phyloP scores from a whole-genome alignment of 2,329 filamentous ascomycete genomes.

The Hypoxylon sp. region DNA sequence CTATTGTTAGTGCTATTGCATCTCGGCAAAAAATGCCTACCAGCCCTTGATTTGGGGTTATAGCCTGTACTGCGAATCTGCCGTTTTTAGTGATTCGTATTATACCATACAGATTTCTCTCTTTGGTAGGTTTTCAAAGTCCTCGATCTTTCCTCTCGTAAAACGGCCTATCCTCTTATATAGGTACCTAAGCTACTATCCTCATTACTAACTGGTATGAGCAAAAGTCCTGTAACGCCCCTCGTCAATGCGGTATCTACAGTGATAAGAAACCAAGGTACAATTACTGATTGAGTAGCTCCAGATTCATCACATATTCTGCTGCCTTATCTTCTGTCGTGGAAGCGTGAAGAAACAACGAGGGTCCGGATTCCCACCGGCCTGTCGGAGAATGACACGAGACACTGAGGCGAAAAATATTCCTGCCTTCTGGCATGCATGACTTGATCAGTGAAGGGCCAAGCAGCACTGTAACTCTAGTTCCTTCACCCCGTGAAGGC shows the following conservation, averaged over 20 bases:
- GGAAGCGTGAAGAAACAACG: conserved; percentile 1
- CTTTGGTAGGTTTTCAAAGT: neutral
- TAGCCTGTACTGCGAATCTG: too few species aligned
- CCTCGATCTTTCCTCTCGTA: neutral
- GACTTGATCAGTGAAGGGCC: neutral
- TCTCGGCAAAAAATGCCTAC: too few species aligned
- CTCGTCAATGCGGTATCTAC: neutral
- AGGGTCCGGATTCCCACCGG: neutral
- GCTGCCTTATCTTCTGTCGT: neutral
- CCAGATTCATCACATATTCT: conserved; percentile 2
- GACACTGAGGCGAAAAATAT: neutral
- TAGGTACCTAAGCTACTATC: neutral
- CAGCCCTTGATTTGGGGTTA: too few species aligned
- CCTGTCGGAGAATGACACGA: neutral
- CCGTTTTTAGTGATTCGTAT: neutral
- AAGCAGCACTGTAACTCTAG: neutral
- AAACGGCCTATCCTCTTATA: conserved; percentile 1
- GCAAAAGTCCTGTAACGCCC: neutral
- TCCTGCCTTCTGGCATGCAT: neutral
- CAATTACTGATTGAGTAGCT: neutral
- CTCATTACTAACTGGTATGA: neutral
- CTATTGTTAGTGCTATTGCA: neutral
- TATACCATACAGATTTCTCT: neutral
- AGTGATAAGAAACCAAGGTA: neutral
- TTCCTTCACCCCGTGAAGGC: neutral